Base-by-base conservation (phyloP, 371 early-diverging fungal genomes). In the Paraphysoderma sedebokerense region DNA sequence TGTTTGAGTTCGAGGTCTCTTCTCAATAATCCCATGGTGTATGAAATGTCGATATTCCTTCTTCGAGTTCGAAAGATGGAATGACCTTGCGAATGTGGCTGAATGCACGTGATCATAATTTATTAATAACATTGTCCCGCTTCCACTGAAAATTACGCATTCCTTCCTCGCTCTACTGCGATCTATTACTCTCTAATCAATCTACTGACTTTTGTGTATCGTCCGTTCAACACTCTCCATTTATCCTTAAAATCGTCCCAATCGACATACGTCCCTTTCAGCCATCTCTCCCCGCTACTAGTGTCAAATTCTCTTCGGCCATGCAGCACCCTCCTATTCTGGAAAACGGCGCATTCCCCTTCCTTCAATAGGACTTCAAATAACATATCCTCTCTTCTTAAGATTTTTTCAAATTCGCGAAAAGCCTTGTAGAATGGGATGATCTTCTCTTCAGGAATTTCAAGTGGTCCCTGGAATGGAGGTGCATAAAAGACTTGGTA, bases 381-480 rank as follows among this genome's bases (percentile, higher is more conserved):
- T n/a, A 73, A 62, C 30, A 80, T 58, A 11, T 63, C 64, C 7
- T 67, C 68, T 26, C 67, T 59, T 32, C 78, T 64, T 44, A 88
- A 60, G 27, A 76, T 61, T 9, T 68, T 67, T 27, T 72, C 72
- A 58, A 86, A 84, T 5, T 56, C 54, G 36, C 64, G 63, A 57
- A 85, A 74, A 0, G 87, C 88, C 34, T 59, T 47, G 55, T 88
- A 87, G 51, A 81, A 84, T n/a, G 51, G 37, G 15, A 47, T 63
- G 37, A 74, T 65, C 26, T 67, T 50, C 6, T 62, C 45, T 1
- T 72, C 63, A 5, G 56, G 23, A 9, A 53, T 47, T 38, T 79
- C 78, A 45, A 85, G 52, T 5, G 85, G 84, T 0, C 86, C 91
- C 55, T 84, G 85, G 66, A 90, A 90, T n/a, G 84, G 89, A 26